Percentiles rank a stretch among this genome's conserved stretches.
Evolutionary conservation across 2,329 filamentous ascomycete genomes (phyloP).

Genomic region (Aaosphaeria pasadenensis): DNA sequence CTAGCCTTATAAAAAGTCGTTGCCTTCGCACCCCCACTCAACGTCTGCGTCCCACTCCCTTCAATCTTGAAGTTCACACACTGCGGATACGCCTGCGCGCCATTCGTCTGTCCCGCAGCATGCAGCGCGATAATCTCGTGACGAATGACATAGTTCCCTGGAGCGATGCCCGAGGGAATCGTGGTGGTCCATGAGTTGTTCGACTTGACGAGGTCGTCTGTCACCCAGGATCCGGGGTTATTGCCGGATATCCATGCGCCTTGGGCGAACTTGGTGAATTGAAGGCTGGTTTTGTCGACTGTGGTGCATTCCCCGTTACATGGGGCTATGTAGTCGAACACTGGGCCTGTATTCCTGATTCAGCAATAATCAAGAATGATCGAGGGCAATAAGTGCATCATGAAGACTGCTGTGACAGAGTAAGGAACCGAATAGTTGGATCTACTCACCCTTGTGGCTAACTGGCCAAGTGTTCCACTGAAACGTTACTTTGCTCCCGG

Average conservation of each 20-base stretch:
- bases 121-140: slow-evolving; percentile 58
- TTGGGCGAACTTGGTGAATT: slow-evolving; percentile 30
- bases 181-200: slow-evolving; percentile 54
- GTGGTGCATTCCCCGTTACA: slow-evolving; percentile 26
- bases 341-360: slow-evolving; percentile 25
- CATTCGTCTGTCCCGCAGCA: slow-evolving; percentile 43
- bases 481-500: slow-evolving; percentile 32
- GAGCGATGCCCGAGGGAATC: slow-evolving; percentile 47
- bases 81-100: slow-evolving; percentile 54
- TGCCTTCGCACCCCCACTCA: slow-evolving; percentile 41
- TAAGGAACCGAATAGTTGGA: not conserved
- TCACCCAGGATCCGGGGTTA: slow-evolving; percentile 30
- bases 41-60: slow-evolving; percentile 47
- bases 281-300: slow-evolving; percentile 17
- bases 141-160: slow-evolving; percentile 56
- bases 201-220: slow-evolving; percentile 38
- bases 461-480: slow-evolving; percentile 30
- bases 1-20: slow-evolving; percentile 43
- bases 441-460: slow-evolving; percentile 16
- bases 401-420: not conserved
- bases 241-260: slow-evolving; percentile 20
- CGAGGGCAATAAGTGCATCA: not conserved
- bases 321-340: slow-evolving; percentile 34
- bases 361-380: not conserved
- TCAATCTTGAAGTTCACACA: slow-evolving; percentile 55